These are phyloP conservation scores for Acrasis kona DNA, from an alignment of 78 protist species.

Conservation along the genomic window DNA sequence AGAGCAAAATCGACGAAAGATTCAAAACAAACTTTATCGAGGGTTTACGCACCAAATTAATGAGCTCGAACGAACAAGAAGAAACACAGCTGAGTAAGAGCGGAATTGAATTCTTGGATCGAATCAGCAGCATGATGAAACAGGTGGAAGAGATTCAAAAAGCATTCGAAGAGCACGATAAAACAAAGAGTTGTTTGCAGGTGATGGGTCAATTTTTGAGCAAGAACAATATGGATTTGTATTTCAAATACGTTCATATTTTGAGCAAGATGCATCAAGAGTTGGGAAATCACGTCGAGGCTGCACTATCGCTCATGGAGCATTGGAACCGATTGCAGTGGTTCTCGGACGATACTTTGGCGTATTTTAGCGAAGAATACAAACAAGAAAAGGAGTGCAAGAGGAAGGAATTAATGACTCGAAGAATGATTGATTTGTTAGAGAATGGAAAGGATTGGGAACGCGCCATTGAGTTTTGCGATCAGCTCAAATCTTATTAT, in stretches of 20 bases:
- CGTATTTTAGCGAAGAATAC: no score
- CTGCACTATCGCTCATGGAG: no score
- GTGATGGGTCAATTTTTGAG: not conserved
- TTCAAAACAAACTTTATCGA: no score
- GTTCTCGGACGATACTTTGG: no score
- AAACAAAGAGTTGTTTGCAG: not conserved
- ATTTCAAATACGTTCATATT: not conserved
- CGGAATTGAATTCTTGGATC: not conserved
- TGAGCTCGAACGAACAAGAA: no score
- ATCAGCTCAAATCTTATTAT: not conserved
- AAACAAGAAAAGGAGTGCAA: not conserved
- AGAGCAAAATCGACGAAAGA: no score
- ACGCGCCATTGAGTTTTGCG: not conserved
- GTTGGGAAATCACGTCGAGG: not conserved
- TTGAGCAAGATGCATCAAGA: not conserved
- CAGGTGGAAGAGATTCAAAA: not conserved
- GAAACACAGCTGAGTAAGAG: not conserved
- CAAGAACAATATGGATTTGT: not conserved
- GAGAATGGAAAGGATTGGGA: not conserved
- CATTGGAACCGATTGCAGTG: no score
- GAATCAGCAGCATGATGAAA: not conserved
- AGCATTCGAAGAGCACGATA: not conserved
- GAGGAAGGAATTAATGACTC: not conserved
- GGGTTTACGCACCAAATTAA: no score
- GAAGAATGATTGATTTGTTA: not conserved